These are phyloP conservation scores for Monosporascus sp. DNA, from an alignment of 2,329 filamentous ascomycete species.

Conservation along the genomic window DNA sequence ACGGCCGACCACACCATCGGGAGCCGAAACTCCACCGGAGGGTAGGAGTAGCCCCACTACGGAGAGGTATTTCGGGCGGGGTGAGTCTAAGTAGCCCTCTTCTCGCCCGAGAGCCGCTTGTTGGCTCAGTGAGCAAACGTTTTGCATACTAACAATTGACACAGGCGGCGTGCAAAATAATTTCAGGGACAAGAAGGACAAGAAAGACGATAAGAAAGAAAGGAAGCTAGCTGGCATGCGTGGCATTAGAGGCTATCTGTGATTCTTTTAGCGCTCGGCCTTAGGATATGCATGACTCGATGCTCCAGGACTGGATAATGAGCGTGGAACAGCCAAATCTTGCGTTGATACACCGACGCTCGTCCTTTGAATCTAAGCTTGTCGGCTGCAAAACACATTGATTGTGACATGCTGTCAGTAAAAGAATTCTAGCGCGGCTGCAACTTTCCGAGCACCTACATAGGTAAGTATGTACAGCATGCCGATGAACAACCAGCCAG, in stretches of 20 bases:
- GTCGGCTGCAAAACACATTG: too few species aligned
- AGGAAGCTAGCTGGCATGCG: slow-evolving; percentile 34
- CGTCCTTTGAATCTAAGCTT: too few species aligned
- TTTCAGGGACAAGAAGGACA: slow-evolving; percentile 41
- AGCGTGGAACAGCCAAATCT: too few species aligned
- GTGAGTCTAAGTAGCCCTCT: slow-evolving; percentile 25
- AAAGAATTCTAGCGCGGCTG: too few species aligned
- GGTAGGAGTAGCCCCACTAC: slow-evolving; percentile 25
- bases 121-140: too few species aligned
- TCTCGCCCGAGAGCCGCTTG: too few species aligned
- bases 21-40: slow-evolving; percentile 25
- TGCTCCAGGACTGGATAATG: too few species aligned
- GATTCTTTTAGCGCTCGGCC: slow-evolving; percentile 1
- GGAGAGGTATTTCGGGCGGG: slow-evolving; percentile 41
- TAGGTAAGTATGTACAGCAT: too few species aligned
- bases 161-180: slow-evolving; percentile 44
- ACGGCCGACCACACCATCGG: slow-evolving; percentile 33
- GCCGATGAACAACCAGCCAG: too few species aligned
- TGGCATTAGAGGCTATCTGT: slow-evolving; percentile 33
- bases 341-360: too few species aligned
- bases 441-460: too few species aligned
- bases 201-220: slow-evolving; percentile 39
- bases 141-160: slow-evolving; percentile 10
- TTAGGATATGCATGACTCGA: neutral
- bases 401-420: too few species aligned